A percentile compares a stretch with the other conserved stretches of the same genome.
Conservation (phyloP, 2,329 filamentous ascomycete genomes). For the Chalaropsis thielavioides region DNA sequence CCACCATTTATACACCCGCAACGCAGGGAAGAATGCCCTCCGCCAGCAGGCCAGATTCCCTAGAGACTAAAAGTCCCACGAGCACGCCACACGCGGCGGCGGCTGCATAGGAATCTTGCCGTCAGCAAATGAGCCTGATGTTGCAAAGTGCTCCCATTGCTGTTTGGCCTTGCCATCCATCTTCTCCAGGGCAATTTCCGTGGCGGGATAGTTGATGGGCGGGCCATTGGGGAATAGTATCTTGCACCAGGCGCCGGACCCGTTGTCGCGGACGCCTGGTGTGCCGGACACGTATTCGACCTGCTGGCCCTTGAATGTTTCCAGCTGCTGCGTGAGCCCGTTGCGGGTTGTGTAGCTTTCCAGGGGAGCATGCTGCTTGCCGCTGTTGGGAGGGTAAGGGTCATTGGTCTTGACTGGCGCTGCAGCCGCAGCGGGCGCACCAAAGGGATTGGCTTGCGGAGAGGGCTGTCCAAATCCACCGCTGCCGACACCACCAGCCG, state of each 20-base stretch:
- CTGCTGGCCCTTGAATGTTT: constrained; percentile 47
- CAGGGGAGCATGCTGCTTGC: constrained; percentile 31
- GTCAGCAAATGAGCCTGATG: constrained; percentile 53
- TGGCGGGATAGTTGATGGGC: constrained; percentile 47
- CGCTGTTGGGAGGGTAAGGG: constrained; percentile 33
- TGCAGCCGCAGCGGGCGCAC: constrained; percentile 10
- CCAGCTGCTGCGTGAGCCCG: constrained; percentile 32
- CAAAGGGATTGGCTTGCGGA: constrained; percentile 9
- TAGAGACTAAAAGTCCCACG: constrained; percentile 49
- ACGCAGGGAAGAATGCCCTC: neutral
- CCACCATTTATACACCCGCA: neutral
- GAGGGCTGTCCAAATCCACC: constrained; percentile 14
- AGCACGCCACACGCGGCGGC: constrained; percentile 60
- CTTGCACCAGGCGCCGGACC: constrained; percentile 42
- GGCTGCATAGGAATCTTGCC: constrained; percentile 63
- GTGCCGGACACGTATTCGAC: constrained; percentile 45
- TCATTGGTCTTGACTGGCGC: constrained; percentile 19
- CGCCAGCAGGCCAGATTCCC: neutral
- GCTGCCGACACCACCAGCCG: neutral
- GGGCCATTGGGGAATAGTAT: constrained; percentile 64
- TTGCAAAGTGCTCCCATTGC: constrained; percentile 49
- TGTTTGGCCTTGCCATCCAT: constrained; percentile 47
- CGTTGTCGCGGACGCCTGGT: constrained; percentile 30
- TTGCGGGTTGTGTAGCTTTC: constrained; percentile 31
- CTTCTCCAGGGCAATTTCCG: constrained; percentile 40